Evolutionary conservation across 1,139 yeast genomes (phyloP), one percentile per base, ranked within the genome.

Genomic region (Suhomyces taliae): DNA sequence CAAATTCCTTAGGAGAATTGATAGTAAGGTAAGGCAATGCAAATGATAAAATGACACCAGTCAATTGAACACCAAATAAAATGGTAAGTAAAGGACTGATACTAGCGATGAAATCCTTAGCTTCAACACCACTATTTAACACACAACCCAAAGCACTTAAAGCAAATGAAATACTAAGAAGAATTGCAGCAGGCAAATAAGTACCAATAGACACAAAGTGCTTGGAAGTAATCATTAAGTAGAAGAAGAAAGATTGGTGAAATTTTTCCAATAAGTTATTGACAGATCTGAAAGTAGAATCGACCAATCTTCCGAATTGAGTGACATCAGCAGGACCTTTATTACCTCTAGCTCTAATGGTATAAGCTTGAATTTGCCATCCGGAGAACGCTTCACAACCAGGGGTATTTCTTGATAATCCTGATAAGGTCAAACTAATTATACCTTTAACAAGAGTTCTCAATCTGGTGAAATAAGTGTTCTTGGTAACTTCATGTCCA

Each of bases 231-330:
- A 95, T 68, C 69, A 95, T 68, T 58, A 93, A 76, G 69, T 91
- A 95, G 62, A 91, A 95, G 74, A 95, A 95, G 64, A 90, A 95
- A 1, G 97, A 90, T 65, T 95, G 99, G 65, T 95, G 99, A 66
- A 93, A 93, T 64, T 91, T 95, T 65, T 95, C 99, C 47, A 93
- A 73, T 56, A 95, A 74, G 64, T 95, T 95, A 68, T 95, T 95
- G 38, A 95, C 89, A 0, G 97, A 85, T 53, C 99, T 79, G 61
- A 91, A 83, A 12, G 88, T 74, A 2, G 95, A 89, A 64, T 95
- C 99, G 14, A 90, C 81, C 5, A 91, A 77, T 62, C 99, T 79
- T 5, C 99, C 99, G 64, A 89, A 85, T 32, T 95, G 90, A 0
- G 98, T 93, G 43, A 93, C 83, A 67, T 93, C 98, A 41, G 76